These are phyloP conservation scores for Plasmodium coatneyi DNA, from an alignment of 169 alveolate genomes.

Conservation along the genomic window DNA sequence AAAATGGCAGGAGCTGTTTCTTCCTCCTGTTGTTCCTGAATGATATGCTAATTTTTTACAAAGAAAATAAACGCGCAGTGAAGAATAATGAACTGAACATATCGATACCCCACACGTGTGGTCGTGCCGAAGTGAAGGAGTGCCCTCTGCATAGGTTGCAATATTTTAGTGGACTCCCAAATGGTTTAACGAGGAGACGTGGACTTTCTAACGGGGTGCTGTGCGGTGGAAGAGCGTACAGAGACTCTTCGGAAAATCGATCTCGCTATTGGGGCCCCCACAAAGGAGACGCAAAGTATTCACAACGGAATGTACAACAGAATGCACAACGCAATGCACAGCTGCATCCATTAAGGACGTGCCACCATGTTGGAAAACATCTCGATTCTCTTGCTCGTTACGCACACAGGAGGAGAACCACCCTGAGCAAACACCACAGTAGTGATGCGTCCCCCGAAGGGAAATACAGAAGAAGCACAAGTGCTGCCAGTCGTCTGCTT, in stretches of 20 bases:
- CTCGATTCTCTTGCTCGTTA: background rate
- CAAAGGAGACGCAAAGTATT: background rate
- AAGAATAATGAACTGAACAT: background rate
- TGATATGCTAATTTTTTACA: slow-evolving; percentile 31
- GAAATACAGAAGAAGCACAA: background rate
- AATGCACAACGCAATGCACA: too few species aligned
- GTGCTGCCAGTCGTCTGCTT: background rate
- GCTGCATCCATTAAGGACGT: too few species aligned
- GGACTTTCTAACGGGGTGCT: background rate
- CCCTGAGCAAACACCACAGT: background rate
- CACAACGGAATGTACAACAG: background rate
- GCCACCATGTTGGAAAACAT: background rate
- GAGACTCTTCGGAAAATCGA: background rate
- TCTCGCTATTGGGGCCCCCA: background rate
- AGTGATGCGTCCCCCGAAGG: background rate
- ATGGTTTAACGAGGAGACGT: background rate
- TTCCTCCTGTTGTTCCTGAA: slow-evolving; percentile 27
- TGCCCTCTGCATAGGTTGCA: background rate
- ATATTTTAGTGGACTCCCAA: background rate
- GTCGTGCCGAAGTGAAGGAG: background rate
- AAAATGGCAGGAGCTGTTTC: slow-evolving; percentile 15
- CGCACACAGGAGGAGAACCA: background rate
- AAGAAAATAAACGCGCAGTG: slow-evolving; percentile 1
- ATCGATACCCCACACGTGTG: background rate
- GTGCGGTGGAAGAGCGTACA: background rate